Evolutionary conservation across 495 filamentous ascomycete species (phyloP).

Genomic region (Achaetomiella virescens): DNA sequence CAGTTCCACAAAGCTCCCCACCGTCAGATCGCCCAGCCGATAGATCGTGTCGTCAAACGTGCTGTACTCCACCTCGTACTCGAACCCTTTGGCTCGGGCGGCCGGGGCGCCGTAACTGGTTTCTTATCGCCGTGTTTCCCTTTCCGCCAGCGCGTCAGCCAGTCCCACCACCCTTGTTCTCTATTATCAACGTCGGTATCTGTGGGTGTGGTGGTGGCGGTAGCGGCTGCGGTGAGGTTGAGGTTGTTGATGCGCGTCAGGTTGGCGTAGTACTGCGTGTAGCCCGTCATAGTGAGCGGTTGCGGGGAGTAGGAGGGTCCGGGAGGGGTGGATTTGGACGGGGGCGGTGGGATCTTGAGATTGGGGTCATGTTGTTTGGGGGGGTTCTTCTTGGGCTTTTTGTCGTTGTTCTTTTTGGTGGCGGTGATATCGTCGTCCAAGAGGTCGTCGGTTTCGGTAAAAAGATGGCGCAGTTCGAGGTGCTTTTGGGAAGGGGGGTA

Average conservation of each 20-base stretch:
- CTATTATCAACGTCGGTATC: no score
- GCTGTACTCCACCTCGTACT: slow-evolving; percentile 80
- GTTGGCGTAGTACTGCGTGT: slow-evolving; percentile 91
- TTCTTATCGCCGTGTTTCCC: slow-evolving; percentile 55
- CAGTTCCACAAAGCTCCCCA: slow-evolving; percentile 70
- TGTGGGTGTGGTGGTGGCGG: slow-evolving; percentile 33
- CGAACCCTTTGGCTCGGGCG: slow-evolving; percentile 54
- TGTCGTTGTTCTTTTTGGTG: slow-evolving; percentile 24
- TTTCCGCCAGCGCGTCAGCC: slow-evolving; percentile 38
- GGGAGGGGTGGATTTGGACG: slow-evolving; percentile 65
- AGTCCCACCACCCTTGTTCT: slow-evolving; percentile 14
- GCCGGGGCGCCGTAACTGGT: slow-evolving; percentile 27
- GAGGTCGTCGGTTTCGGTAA: neutral
- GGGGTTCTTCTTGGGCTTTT: slow-evolving; percentile 46
- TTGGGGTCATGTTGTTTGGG: slow-evolving; percentile 51
- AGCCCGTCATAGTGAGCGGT: slow-evolving; percentile 65
- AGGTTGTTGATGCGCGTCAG: slow-evolving; percentile 74
- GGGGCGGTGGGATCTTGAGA: slow-evolving; percentile 62
- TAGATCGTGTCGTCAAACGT: slow-evolving; percentile 71
- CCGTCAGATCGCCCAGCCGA: slow-evolving; percentile 75
- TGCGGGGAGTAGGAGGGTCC: slow-evolving; percentile 92
- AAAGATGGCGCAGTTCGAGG: slow-evolving; percentile 1
- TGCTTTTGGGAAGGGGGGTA: neutral
- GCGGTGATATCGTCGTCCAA: neutral
- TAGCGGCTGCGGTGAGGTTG: slow-evolving; percentile 8